phyloP scores from a whole-genome alignment of 495 filamentous ascomycete genomes.

The Neurospora sp. region DNA sequence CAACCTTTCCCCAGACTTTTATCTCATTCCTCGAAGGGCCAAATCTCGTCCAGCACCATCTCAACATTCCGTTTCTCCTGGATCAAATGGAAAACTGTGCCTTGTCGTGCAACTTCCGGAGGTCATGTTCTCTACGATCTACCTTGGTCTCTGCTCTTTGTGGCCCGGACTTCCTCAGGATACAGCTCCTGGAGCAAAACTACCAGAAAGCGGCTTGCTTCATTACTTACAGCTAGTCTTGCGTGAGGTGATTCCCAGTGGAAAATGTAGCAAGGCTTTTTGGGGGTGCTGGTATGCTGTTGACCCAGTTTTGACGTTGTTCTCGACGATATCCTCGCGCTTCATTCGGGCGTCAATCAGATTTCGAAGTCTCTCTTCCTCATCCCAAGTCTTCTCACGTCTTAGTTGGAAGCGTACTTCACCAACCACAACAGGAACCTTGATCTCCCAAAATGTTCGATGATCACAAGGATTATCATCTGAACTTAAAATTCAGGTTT shows the following conservation, averaged over 20 bases:
- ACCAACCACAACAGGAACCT: background rate
- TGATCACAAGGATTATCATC: background rate
- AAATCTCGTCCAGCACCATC: background rate
- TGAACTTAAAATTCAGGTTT: background rate
- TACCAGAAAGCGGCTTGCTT: background rate
- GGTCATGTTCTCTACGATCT: background rate
- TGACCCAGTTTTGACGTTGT: background rate
- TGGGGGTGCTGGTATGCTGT: background rate
- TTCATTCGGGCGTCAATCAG: too few relatives aligned
- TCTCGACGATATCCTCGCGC: background rate
- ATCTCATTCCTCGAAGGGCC: background rate
- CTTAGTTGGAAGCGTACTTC: background rate
- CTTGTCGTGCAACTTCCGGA: background rate
- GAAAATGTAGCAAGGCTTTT: accelerated
- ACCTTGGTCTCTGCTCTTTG: background rate
- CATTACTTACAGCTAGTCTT: background rate
- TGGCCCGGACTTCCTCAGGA: background rate
- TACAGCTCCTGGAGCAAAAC: background rate
- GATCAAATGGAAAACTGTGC: background rate
- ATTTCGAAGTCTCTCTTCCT: background rate
- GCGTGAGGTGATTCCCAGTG: background rate
- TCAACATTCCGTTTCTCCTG: accelerated
- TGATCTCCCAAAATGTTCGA: background rate
- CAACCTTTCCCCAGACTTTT: background rate
- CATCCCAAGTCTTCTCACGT: background rate